Percentiles rank a stretch among this genome's conserved stretches.
Evolutionary conservation across 805 yeast genomes (phyloP).

Genomic region (Sungouiozyma ichnusensis): DNA sequence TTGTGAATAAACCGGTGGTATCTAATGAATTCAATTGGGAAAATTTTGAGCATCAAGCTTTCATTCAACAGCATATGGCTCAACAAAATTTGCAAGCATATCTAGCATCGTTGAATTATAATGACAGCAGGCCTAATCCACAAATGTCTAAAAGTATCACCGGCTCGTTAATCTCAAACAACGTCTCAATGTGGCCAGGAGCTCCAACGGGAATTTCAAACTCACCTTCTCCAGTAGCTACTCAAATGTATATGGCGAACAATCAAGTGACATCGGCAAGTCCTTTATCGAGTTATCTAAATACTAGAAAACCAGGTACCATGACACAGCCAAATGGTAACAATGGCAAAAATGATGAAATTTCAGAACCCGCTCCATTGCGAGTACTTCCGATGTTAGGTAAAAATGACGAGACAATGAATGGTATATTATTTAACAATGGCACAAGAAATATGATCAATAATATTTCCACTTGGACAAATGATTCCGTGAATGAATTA

Average conservation of each 20-base stretch:
- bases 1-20: conserved; percentile 27
- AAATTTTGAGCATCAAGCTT: conserved; percentile 27
- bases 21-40: conserved; percentile 28
- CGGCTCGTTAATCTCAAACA: neutral
- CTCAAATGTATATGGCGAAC: neutral
- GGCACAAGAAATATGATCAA: conserved; percentile 51
- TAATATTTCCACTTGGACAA: conserved; percentile 51
- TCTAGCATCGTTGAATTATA: conserved; percentile 16
- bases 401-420: conserved; percentile 3
- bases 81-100: conserved; percentile 28
- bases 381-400: neutral
- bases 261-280: neutral
- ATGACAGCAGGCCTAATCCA: neutral
- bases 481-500: conserved; percentile 19
- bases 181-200: neutral
- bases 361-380: neutral
- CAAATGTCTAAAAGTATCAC: neutral
- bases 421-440: conserved; percentile 20
- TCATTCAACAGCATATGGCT: conserved; percentile 27
- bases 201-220: neutral
- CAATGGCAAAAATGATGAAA: neutral
- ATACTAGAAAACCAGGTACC: neutral
- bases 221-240: neutral
- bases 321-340: neutral
- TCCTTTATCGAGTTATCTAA: neutral